phyloP scores from a whole-genome alignment of 1,139 yeast genomes.

The Suhomyces maxii region DNA sequence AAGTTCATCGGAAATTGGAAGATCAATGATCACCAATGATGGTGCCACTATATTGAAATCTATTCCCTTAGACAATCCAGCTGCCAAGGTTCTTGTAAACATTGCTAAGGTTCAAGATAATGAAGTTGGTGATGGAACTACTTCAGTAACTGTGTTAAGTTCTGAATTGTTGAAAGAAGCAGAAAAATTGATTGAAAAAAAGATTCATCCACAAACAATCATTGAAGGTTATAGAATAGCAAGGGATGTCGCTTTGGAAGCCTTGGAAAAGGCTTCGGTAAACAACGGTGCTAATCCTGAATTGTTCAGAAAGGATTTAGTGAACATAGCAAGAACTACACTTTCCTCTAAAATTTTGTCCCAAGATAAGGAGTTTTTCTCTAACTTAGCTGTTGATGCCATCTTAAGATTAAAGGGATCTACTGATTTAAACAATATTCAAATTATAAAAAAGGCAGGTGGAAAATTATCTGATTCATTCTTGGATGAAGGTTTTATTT shows the following conservation, averaged over 20 bases:
- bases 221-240: conserved; percentile 96
- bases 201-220: conserved; percentile 96
- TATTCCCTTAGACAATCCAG: conserved; percentile 96
- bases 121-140: conserved; percentile 98
- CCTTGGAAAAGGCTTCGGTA: conserved; percentile 73
- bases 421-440: conserved; percentile 92
- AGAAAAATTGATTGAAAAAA: conserved; percentile 86
- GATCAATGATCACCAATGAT: conserved; percentile 87
- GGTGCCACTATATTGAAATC: conserved; percentile 96
- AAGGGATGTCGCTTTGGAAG: conserved; percentile 74
- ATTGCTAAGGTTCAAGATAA: conserved; percentile 97
- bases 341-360: conserved; percentile 88
- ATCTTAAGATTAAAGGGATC: conserved; percentile 88
- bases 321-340: conserved; percentile 90
- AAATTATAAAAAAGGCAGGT: conserved; percentile 89
- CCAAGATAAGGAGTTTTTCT: conserved; percentile 90
- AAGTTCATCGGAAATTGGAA: conserved; percentile 73
- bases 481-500: conserved; percentile 91
- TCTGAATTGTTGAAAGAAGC: conserved; percentile 92
- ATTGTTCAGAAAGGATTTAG: conserved; percentile 71
- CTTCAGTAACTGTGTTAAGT: conserved; percentile 93
- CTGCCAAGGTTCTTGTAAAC: conserved; percentile 95
- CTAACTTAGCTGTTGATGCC: conserved; percentile 92
- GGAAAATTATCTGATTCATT: conserved; percentile 91
- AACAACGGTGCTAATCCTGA: conserved; percentile 66